phyloP scores from a whole-genome alignment of 2,329 filamentous ascomycete species.

The Aspergillus latus region DNA sequence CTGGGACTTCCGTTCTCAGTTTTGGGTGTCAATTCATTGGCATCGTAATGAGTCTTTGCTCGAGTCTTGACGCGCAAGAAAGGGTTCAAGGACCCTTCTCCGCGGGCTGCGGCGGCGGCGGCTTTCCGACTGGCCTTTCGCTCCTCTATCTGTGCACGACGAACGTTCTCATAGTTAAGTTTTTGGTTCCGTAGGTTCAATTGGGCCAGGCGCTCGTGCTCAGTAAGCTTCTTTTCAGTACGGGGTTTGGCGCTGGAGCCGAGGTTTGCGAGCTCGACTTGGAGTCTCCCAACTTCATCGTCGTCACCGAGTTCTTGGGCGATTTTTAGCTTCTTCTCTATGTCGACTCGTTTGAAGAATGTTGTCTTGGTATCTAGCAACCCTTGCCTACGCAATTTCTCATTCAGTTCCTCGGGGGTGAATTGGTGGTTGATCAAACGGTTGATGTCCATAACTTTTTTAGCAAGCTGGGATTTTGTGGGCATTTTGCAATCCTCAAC shows the following conservation, averaged over 20 bases:
- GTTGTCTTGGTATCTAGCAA: conserved; percentile 66
- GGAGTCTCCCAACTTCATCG: conserved; percentile 51
- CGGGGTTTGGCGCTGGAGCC: conserved; percentile 60
- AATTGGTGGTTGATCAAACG: conserved; percentile 74
- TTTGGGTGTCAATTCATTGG: conserved; percentile 31
- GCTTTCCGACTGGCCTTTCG: conserved; percentile 61
- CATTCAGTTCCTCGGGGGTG: conserved; percentile 78
- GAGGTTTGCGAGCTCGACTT: conserved; percentile 50
- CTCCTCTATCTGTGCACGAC: conserved; percentile 84
- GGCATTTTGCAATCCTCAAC: conserved; percentile 72
- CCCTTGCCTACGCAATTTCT: conserved; percentile 71
- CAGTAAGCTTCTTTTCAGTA: conserved; percentile 54
- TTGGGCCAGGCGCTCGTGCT: conserved; percentile 79
- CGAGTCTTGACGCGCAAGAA: conserved; percentile 64
- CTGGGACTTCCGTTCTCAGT: conserved; percentile 44
- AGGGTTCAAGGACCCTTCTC: conserved; percentile 57
- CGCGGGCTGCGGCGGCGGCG: conserved; percentile 62
- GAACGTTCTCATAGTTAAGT: conserved; percentile 83
- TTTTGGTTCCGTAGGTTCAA: conserved; percentile 83
- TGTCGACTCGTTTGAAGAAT: conserved; percentile 65
- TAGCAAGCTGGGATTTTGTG: conserved; percentile 65
- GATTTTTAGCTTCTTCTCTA: conserved; percentile 65
- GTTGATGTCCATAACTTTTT: conserved; percentile 81
- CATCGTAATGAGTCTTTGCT: conserved; percentile 67
- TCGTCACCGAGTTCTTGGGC: conserved; percentile 66